A percentile compares a stretch with the other conserved stretches of the same genome.
These are phyloP conservation scores for Trypanosoma theileri DNA, from an alignment of 208 protist species.

Conservation along the genomic window DNA sequence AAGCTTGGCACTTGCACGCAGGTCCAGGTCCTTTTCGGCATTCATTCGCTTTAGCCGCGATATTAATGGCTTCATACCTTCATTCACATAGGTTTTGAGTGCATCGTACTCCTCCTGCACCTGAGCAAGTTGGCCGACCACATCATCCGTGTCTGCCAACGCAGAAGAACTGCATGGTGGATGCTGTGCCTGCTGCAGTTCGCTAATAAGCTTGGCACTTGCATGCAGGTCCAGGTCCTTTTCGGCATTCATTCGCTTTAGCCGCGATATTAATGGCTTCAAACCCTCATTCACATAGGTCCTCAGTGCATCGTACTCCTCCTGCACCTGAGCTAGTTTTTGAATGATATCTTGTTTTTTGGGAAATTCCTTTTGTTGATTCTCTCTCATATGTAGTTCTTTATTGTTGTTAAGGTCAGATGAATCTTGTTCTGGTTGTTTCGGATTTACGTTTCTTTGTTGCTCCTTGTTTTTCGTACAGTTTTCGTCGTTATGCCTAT, in stretches of 20 bases:
- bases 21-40: conserved; percentile 11
- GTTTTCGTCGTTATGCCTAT: no score
- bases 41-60: conserved; percentile 4
- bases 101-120: conserved; percentile 13
- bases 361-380: no score
- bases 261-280: conserved; percentile 6
- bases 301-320: conserved; percentile 10
- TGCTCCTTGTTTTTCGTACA: no score
- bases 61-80: conserved; percentile 9
- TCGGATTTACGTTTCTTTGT: no score
- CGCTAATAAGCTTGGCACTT: conserved; percentile 5
- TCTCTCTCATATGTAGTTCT: no score
- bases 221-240: conserved; percentile 8
- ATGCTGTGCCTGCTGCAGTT: no score
- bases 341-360: no score
- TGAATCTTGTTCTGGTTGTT: no score
- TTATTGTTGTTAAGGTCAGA: no score
- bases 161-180: no score
- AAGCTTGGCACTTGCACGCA: neutral
- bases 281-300: neutral
- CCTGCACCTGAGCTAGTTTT: conserved; percentile 1
- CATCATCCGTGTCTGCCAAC: no score
- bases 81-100: conserved; percentile 2
- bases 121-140: neutral
- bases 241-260: conserved; percentile 11